phyloP scores from a whole-genome alignment of 805 yeast genomes.

The Limtongozyma cylindracea region DNA sequence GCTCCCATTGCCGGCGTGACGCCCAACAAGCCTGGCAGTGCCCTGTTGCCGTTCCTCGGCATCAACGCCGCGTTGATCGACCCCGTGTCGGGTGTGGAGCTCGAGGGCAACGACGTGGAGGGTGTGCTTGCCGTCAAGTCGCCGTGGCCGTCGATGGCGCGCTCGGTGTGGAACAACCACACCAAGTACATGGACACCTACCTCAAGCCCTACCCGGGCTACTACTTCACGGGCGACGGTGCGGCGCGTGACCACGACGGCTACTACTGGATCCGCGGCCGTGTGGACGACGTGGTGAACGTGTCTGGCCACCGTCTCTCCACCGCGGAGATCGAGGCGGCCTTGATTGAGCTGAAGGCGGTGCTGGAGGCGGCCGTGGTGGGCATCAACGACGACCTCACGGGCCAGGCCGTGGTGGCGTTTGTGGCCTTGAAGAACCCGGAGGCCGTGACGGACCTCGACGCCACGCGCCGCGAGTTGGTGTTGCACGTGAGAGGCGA shows the following conservation, averaged over 20 bases:
- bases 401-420: slow-evolving; percentile 95
- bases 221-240: slow-evolving; percentile 95
- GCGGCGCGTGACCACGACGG: slow-evolving; percentile 96
- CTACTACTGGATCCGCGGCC: slow-evolving; percentile 92
- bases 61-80: slow-evolving; percentile 77
- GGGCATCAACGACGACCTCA: slow-evolving; percentile 81
- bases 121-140: slow-evolving; percentile 82
- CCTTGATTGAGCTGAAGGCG: slow-evolving; percentile 48
- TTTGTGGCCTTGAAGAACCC: slow-evolving; percentile 61
- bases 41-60: slow-evolving; percentile 92
- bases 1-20: slow-evolving; percentile 89
- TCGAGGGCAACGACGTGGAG: slow-evolving; percentile 74
- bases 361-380: slow-evolving; percentile 96
- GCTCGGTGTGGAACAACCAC: slow-evolving; percentile 84
- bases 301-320: slow-evolving; percentile 95
- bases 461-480: slow-evolving; percentile 41
- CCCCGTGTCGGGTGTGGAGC: slow-evolving; percentile 74
- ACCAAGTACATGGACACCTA: slow-evolving; percentile 75
- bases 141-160: slow-evolving; percentile 98
- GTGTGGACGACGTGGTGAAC: slow-evolving; percentile 96
- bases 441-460: slow-evolving; percentile 5
- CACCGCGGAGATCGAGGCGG: slow-evolving; percentile 96
- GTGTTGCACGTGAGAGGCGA: slow-evolving; percentile 75
- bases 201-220: slow-evolving; percentile 77
- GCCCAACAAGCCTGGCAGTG: slow-evolving; percentile 94